These are phyloP conservation scores for Pichia sp. DNA, from an alignment of 1,139 yeast species.

Conservation along the genomic window DNA sequence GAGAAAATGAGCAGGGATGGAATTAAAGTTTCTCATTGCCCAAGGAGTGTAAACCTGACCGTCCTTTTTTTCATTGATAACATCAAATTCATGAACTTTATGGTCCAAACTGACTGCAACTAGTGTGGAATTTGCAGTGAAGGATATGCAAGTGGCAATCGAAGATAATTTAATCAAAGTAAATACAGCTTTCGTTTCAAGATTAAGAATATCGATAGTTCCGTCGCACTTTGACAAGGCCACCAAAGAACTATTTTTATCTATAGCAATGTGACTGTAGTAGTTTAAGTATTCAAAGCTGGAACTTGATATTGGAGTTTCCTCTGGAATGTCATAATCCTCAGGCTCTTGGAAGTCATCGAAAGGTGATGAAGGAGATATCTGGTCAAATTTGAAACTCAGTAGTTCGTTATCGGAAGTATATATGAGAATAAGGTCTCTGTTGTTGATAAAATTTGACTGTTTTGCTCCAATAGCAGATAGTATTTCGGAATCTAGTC, in stretches of 20 bases:
- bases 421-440: slow-evolving; percentile 48
- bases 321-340: slow-evolving; percentile 36
- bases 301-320: slow-evolving; percentile 31
- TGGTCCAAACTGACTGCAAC: slow-evolving; percentile 71
- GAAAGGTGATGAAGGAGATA: slow-evolving; percentile 37
- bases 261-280: slow-evolving; percentile 50
- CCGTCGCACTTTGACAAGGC: slow-evolving; percentile 66
- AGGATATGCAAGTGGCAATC: slow-evolving; percentile 60
- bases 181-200: slow-evolving; percentile 23
- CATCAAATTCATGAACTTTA: slow-evolving; percentile 63
- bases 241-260: slow-evolving; percentile 41
- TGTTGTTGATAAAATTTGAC: slow-evolving; percentile 41
- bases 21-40: slow-evolving; percentile 75
- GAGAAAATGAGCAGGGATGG: slow-evolving; percentile 63
- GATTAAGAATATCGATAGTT: slow-evolving; percentile 52
- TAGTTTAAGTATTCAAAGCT: slow-evolving; percentile 31
- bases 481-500: slow-evolving; percentile 51
- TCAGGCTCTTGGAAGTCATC: slow-evolving; percentile 28
- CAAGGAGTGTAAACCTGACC: slow-evolving; percentile 50
- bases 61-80: slow-evolving; percentile 23
- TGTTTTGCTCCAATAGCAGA: slow-evolving; percentile 52
- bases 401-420: slow-evolving; percentile 59
- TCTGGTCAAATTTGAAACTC: slow-evolving; percentile 40
- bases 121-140: slow-evolving; percentile 46
- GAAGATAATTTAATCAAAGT: slow-evolving; percentile 38